Evolutionary conservation across 331 rosid genomes (phyloP).

Genomic region (Quercus lobata): DNA sequence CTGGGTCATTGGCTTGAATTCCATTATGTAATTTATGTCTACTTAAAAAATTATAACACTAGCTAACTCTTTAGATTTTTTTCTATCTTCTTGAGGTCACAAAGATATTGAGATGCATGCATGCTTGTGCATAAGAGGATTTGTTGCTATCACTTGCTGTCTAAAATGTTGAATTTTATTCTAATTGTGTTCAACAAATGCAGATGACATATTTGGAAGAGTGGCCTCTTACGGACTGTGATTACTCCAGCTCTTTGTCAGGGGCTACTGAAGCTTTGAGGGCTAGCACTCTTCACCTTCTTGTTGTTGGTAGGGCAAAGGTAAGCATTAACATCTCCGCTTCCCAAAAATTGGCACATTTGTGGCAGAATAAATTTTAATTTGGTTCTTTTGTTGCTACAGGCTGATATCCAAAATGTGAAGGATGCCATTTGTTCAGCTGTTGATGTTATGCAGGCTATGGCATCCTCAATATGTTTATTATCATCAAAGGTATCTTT

Average conservation of each 20-base stretch:
- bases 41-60: background rate
- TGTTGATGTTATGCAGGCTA: constrained; percentile 90
- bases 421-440: constrained; percentile 91
- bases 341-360: background rate
- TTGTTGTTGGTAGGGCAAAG: constrained; percentile 84
- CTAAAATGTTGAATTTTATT: background rate
- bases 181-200: constrained; percentile 24
- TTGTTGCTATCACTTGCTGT: background rate
- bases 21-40: constrained; percentile 1
- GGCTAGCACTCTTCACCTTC: constrained; percentile 97
- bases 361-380: background rate
- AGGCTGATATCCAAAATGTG: constrained; percentile 71
- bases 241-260: constrained; percentile 68
- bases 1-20: background rate
- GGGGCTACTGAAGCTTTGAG: constrained; percentile 82
- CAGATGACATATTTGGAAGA: constrained; percentile 79
- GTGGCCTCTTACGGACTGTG: constrained; percentile 70
- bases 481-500: constrained; percentile 67
- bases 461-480: constrained; percentile 76
- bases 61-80: background rate
- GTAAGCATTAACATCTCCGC: constrained; percentile 21
- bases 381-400: constrained; percentile 22
- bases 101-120: too few species aligned
- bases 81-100: background rate
- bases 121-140: background rate